Percentiles rank a stretch among this genome's conserved stretches.
Conservation (phyloP, 805 yeast species). For the Suhomyces kilbournensis region DNA sequence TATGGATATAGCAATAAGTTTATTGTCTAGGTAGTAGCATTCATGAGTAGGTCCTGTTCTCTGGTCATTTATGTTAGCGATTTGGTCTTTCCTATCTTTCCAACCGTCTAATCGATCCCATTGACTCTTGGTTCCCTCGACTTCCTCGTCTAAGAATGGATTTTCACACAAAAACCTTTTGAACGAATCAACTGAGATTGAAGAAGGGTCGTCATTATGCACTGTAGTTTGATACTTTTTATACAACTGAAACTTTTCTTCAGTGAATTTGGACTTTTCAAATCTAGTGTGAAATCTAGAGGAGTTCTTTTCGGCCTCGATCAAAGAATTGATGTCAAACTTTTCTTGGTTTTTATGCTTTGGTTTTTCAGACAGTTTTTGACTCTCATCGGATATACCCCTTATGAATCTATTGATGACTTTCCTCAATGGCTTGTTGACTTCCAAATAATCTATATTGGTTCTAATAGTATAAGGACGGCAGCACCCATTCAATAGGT, state of each 20-base stretch:
- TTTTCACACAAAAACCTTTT: slow-evolving; percentile 63
- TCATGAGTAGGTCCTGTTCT: slow-evolving; percentile 72
- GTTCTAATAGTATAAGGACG: slow-evolving; percentile 77
- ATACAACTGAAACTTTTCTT: slow-evolving; percentile 61
- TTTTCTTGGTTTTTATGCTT: slow-evolving; percentile 10
- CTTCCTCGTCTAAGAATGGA: slow-evolving; percentile 48
- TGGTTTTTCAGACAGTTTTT: slow-evolving; percentile 1
- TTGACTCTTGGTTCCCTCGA: slow-evolving; percentile 20
- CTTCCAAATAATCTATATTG: slow-evolving; percentile 38
- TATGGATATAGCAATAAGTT: slow-evolving; percentile 72
- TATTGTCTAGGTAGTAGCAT: slow-evolving; percentile 62
- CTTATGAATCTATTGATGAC: slow-evolving; percentile 58
- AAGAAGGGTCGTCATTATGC: slow-evolving; percentile 58
- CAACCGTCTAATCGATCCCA: slow-evolving; percentile 46
- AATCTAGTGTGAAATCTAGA: slow-evolving; percentile 41
- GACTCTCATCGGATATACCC: slow-evolving; percentile 23
- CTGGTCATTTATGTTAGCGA: not conserved
- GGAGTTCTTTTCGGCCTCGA: slow-evolving; percentile 38
- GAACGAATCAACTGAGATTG: slow-evolving; percentile 49
- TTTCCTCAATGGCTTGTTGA: slow-evolving; percentile 66
- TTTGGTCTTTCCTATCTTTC: slow-evolving; percentile 19
- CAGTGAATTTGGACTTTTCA: slow-evolving; percentile 50
- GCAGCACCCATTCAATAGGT: slow-evolving; percentile 71
- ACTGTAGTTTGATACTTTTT: slow-evolving; percentile 67
- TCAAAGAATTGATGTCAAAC: slow-evolving; percentile 30